Base-by-base conservation (phyloP, 805 yeast species). In the Wickerhamiella occidentalis region DNA sequence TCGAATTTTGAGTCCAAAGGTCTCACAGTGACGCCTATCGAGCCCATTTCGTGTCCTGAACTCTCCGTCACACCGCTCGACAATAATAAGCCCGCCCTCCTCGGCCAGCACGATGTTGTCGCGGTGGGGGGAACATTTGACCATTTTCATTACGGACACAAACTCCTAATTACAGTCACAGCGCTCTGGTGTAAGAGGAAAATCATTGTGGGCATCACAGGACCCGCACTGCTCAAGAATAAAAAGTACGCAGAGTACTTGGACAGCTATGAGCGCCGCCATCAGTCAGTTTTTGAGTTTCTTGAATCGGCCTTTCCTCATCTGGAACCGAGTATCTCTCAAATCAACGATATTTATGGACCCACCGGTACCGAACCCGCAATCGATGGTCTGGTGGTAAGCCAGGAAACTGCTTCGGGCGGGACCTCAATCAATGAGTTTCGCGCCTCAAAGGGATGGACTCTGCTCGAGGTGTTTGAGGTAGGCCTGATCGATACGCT, bases 111-210 rank as follows among this genome's bases (percentile, higher is more conserved):
- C 19, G 36, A 18, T 2, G 48, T 28, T 1, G 62, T 55, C 0
- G 64, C 95, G 0, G 79, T 90, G 1, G 98, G 98, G 0, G 99
- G 99, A 0, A 92, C 98, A 0, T 92, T 92, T 67, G 99, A 92
- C 61, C 97, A 92, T 65, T 61, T 92, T 33, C 99, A 92, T 58
- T 94, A 83, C 60, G 99, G 97, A 0, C 99, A 92, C 65, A 85
- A 84, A 63, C 81, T 92, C 25, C 68, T 92, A 23, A 69, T 92
- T 8, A 79, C 92, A 0, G 70, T 84, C 52, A 72, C 94, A 0
- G 77, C 79, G 0, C 86, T 79, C 58, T 55, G 85, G 6, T 71
- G 94, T 2, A 56, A 63, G 1, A 3, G n/a, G 13, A 66, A 64
- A 19, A 67, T 92, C 12, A 82, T 90, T 45, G 71, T 92, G 6